Evolutionary conservation across 306 rosid genomes (phyloP), one percentile per base, ranked within the genome.

Genomic region (Geum urbanum): DNA sequence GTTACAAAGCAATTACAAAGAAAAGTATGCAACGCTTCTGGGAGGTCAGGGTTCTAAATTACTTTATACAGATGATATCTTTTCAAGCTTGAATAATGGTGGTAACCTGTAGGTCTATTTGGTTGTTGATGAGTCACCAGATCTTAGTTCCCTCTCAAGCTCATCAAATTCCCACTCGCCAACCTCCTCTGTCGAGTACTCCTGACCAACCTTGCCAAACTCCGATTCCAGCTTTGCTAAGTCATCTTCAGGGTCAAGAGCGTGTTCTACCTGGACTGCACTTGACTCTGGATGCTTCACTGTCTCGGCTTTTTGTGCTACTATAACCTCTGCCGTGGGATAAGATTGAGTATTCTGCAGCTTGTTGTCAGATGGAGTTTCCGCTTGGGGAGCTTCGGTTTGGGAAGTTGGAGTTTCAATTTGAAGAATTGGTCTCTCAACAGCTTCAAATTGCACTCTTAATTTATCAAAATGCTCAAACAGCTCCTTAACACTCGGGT

Each of bases 111-210:
- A 16, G 58, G 49, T 72, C 54, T 69, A 78, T 69, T 81, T 83
- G 75, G 63, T 62, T 32, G 73, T 62, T 47, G 82, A 69, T 63
- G 77, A 74, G 80, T 77, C 81, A 66, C 83, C 95, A 78, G 92
- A 84, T 47, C 61, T 69, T 46, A 95, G 76, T 79, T 91, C 99
- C 83, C 76, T 89, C 78, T 95, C 99, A 74, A 95, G 99, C 79
- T 91, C 99, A 46, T 95, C 99, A 51, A 95, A 95, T 53, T 95
- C 99, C 99, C 99, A 95, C 70, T 86, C 97, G 24, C 87, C 88
- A 66, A 95, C 86, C 82, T 89, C 99, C 47, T 89, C 96, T 2
- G 80, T 12, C 2, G 95, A 74, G 80, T 95, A 95, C 79, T 95
- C 96, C 35, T 79, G 86, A 71, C 86, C 75, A 22, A 86, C 92